phyloP scores from a whole-genome alignment of 441 rosid species.

The Gossypium davidsonii region DNA sequence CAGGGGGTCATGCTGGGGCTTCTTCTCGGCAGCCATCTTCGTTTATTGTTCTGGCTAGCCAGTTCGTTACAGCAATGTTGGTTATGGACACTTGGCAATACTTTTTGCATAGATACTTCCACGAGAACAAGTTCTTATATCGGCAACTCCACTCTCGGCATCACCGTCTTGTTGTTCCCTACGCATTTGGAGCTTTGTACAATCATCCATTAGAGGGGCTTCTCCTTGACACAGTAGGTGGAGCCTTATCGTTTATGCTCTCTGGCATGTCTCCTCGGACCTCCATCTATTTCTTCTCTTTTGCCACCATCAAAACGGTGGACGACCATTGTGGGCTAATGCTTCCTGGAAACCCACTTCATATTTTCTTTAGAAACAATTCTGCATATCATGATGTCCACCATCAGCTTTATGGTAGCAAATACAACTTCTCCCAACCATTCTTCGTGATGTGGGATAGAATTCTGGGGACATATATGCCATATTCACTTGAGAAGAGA shows the following conservation, averaged over 20 bases:
- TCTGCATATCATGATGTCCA: constrained; percentile 93
- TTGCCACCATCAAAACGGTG: constrained; percentile 81
- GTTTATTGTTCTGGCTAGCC: constrained; percentile 44
- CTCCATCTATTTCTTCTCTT: constrained; percentile 84
- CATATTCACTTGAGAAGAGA: constrained; percentile 77
- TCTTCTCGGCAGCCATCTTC: constrained; percentile 38
- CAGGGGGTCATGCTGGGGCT: constrained; percentile 45
- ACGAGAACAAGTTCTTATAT: constrained; percentile 81
- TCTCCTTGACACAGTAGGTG: constrained; percentile 80
- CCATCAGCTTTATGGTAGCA: constrained; percentile 84
- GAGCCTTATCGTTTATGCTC: constrained; percentile 77
- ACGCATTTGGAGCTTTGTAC: constrained; percentile 77
- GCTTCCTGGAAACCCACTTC: constrained; percentile 92
- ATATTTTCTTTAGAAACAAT: constrained; percentile 73
- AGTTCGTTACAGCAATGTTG: constrained; percentile 64
- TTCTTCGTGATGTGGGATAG: constrained; percentile 89
- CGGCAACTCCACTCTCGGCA: constrained; percentile 82
- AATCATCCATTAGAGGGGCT: constrained; percentile 88
- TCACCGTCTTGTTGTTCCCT: constrained; percentile 85
- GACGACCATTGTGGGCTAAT: constrained; percentile 90
- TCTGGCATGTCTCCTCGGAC: constrained; percentile 88
- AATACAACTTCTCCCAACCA: constrained; percentile 90
- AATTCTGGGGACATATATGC: constrained; percentile 88
- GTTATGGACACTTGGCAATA: constrained; percentile 92
- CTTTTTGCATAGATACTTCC: constrained; percentile 81